Evolutionary conservation across 1,139 yeast species (phyloP).

Genomic region (Debaryomyces robertsiae): DNA sequence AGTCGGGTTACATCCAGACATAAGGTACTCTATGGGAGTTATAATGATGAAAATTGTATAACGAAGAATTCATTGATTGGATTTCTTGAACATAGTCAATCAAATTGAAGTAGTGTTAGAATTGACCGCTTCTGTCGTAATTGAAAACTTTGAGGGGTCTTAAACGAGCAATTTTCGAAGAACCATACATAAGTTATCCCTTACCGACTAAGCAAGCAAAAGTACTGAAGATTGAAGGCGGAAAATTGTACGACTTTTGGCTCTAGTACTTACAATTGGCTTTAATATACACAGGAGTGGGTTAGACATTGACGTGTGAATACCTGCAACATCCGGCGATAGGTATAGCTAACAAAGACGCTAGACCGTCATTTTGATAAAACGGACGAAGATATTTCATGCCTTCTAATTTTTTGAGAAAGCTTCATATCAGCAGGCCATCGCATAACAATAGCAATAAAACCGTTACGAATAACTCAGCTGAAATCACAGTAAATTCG

Average conservation of each 20-base stretch:
- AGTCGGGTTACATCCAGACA: no score
- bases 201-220: neutral
- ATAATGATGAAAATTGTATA: neutral
- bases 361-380: no score
- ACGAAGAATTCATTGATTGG: neutral
- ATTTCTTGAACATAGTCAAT: slow-evolving; percentile 1
- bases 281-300: no score
- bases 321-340: no score
- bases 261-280: no score
- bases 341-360: no score
- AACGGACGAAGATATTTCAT: slow-evolving; percentile 13
- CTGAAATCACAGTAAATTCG: slow-evolving; percentile 10
- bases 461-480: slow-evolving; percentile 9
- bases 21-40: neutral
- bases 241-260: no score
- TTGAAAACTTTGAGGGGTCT: neutral
- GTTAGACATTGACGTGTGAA: no score
- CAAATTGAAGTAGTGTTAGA: slow-evolving; percentile 4
- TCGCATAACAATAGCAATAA: slow-evolving; percentile 14
- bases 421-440: slow-evolving; percentile 25
- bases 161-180: neutral
- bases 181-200: neutral
- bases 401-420: slow-evolving; percentile 24
- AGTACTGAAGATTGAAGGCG: no score
- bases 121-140: neutral